These are phyloP conservation scores for Boletus barrowsii DNA, from an alignment of 768 basidiomycete genomes.

Conservation along the genomic window DNA sequence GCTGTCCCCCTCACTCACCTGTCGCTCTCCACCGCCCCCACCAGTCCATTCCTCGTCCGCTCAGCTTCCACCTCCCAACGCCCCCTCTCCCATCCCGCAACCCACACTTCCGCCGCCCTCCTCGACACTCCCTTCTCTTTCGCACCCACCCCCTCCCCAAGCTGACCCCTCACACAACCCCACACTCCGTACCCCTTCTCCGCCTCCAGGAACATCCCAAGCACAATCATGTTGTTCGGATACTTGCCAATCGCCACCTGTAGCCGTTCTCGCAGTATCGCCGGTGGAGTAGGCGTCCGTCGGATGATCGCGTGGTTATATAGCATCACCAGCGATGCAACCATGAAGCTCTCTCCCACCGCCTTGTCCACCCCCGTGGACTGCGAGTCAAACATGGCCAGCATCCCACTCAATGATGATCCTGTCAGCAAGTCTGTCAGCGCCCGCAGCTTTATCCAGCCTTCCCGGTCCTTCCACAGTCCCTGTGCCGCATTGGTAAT, in stretches of 20 bases:
- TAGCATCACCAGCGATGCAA: constrained; percentile 55
- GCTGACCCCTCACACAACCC: constrained; percentile 60
- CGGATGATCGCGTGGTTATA: constrained; percentile 57
- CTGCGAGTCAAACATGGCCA: constrained; percentile 36
- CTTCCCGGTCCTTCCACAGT: constrained; percentile 56
- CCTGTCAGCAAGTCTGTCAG: constrained; percentile 61
- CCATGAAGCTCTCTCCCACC: constrained; percentile 49
- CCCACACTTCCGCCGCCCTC: constrained; percentile 70
- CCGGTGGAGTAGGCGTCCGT: constrained; percentile 56
- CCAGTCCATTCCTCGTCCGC: constrained; percentile 62
- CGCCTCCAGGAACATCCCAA: constrained; percentile 73
- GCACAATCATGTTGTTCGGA: constrained; percentile 66
- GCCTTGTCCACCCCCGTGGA: constrained; percentile 15
- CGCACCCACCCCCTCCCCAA: constrained; percentile 44
- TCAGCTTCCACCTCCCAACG: constrained; percentile 71
- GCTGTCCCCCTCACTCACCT: constrained; percentile 43
- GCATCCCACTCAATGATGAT: constrained; percentile 38
- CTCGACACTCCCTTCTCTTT: constrained; percentile 56
- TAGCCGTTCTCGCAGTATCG: constrained; percentile 54
- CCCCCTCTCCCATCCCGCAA: constrained; percentile 73
- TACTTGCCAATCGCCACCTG: constrained; percentile 54
- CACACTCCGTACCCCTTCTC: constrained; percentile 77
- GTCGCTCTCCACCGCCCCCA: constrained; percentile 60
- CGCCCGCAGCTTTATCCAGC: constrained; percentile 64
- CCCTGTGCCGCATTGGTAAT: constrained; percentile 29